Evolutionary conservation across 2,329 filamentous ascomycete genomes (phyloP).

Genomic region (Aspergillus thermomutatus): DNA sequence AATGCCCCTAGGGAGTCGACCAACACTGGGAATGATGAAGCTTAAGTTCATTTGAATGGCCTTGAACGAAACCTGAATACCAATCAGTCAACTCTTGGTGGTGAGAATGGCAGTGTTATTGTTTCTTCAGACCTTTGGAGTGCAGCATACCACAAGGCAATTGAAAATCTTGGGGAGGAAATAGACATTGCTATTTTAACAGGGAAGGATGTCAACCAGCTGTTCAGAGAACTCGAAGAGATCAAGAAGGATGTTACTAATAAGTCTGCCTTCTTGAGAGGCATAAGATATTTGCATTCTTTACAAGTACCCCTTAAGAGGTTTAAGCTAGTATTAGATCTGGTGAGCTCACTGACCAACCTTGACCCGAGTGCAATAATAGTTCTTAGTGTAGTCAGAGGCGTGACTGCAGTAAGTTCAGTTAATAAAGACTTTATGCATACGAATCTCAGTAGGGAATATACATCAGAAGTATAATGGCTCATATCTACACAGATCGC

Average conservation of each 20-base stretch:
- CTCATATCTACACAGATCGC: slow-evolving; percentile 17
- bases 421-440: not conserved
- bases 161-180: slow-evolving; percentile 23
- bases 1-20: too few relatives aligned
- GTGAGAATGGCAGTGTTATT: slow-evolving; percentile 4
- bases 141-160: slow-evolving; percentile 26
- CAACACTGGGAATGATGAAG: too few relatives aligned
- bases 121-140: slow-evolving; percentile 23
- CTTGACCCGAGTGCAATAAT: slow-evolving; percentile 22
- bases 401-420: slow-evolving; percentile 24
- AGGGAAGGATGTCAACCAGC: slow-evolving; percentile 19
- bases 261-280: slow-evolving; percentile 19
- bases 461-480: not conserved
- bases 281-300: slow-evolving; percentile 13
- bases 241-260: slow-evolving; percentile 19
- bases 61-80: slow-evolving; percentile 1
- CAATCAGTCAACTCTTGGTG: not conserved
- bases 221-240: slow-evolving; percentile 24
- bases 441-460: not conserved
- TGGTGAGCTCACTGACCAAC: slow-evolving; percentile 28
- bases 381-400: slow-evolving; percentile 23
- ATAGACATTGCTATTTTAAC: slow-evolving; percentile 24
- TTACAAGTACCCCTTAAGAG: slow-evolving; percentile 13
- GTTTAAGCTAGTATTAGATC: slow-evolving; percentile 16
- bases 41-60: too few relatives aligned